These are phyloP conservation scores for Powellomyces hirtus DNA, from an alignment of 192 early-diverging fungal genomes.

Conservation along the genomic window DNA sequence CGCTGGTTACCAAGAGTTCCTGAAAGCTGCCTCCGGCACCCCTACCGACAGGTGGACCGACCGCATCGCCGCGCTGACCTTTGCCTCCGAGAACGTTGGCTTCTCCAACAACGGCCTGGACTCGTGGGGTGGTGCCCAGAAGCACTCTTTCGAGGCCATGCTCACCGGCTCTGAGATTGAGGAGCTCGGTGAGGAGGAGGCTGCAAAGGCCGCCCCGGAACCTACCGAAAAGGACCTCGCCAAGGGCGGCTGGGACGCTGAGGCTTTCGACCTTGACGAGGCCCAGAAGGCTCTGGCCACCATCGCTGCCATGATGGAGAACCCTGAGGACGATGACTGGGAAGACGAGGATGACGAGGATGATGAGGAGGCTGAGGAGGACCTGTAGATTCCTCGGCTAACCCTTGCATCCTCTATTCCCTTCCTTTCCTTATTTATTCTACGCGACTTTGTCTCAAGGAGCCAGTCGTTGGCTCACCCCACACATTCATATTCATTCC, in stretches of 20 bases:
- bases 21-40: neutral
- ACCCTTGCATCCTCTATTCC: no score
- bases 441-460: no score
- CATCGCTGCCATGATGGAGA: conserved; percentile 13
- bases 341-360: conserved; percentile 3
- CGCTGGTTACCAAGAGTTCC: conserved; percentile 17
- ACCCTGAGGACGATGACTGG: conserved; percentile 12
- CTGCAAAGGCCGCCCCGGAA: neutral
- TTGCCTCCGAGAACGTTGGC: conserved; percentile 15
- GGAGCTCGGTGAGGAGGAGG: conserved; percentile 9
- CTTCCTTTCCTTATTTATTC: no score
- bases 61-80: conserved; percentile 11
- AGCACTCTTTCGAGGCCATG: neutral
- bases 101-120: conserved; percentile 21
- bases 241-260: conserved; percentile 21
- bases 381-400: no score
- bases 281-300: conserved; percentile 7
- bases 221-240: neutral
- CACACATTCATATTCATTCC: no score
- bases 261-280: conserved; percentile 17
- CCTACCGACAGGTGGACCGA: neutral
- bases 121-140: conserved; percentile 19
- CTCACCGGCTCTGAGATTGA: neutral
- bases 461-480: no score
- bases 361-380: conserved; percentile 15